Evolutionary conservation across 495 filamentous ascomycete species (phyloP), one percentile per base, ranked within the genome.

Genomic region (Podospora tetraspora): DNA sequence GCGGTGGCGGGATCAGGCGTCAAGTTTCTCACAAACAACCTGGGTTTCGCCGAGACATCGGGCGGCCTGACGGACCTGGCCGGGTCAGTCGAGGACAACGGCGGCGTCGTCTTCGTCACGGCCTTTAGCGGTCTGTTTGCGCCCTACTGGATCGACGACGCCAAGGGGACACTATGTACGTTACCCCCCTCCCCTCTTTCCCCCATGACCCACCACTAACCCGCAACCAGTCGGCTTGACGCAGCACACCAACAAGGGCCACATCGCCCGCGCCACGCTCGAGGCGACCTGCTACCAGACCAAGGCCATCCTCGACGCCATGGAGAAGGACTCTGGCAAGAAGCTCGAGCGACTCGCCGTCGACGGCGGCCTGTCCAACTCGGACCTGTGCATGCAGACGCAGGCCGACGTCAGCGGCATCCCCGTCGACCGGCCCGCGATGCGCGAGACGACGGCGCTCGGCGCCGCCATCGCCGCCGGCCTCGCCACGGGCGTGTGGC

Each of bases 101-200:
- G 94, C 69, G 94, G 94, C 25, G 92, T 94, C 52, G 86, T 96
- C 7, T 98, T 98, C 74, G 94, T 98, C 61, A 97, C 94, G 32
- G 94, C 94, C 1, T 98, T 98, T 78, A 95, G 91, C 81, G 94
- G 94, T 69, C 84, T 98, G 1, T 97, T 97, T 78, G 94, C 94
- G 21, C 94, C 94, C n/a, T 97, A 97, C 77, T 98, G 94, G 94
- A 96, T 97, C 69, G 94, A 97, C 77, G 92, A 97, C 79, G 93
- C 93, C 34, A 89, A 93, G 78, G 94, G 94, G 63, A 97, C 94
- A 1, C 87, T 95, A 23, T 94, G 89, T 91, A 82, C 82, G 87
- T 80, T 71, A 22, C 29, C 56, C 58, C 27, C 24, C 12, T 52
- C n/a, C 59, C 34, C 22, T 61, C 16, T 61, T 30, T 52, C 30